Evolutionary conservation across 495 filamentous ascomycete genomes (phyloP), one percentile per base, ranked within the genome.

Genomic region (Talaromyces ruber): DNA sequence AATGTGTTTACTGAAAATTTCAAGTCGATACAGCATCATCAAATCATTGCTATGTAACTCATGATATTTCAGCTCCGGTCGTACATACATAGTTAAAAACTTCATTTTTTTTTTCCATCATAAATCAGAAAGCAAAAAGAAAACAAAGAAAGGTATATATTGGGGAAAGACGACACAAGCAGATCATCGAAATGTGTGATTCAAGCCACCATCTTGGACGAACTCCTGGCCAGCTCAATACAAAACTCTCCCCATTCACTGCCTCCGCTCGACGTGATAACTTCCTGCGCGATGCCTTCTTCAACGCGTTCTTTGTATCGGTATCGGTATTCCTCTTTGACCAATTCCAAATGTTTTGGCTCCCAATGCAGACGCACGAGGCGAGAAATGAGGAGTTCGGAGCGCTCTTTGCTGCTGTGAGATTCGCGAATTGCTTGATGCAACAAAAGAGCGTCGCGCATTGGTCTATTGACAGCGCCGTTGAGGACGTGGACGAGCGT

Each of bases 401-500:
- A 84, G 32, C 91, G 84, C 58, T 91, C 81, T 32, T 79, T 79
- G 65, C 89, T 88, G n/a, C 78, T 76, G 56, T 75, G 80, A 0
- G 80, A 78, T 65, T 85, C 81, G 9, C 82, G 83, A 39, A 97
- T 83, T 4, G 94, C 93, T 75, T 98, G 94, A 72, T 96, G 86
- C 30, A 98, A 80, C n/a, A 98, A 87, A 39, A 98, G 83, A 5
- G 93, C 91, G 71, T 98, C 94, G 58, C 94, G 93, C 64, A 96
- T 88, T 34, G 94, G 92, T 53, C 90, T 88, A 75, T 98, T 97
- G 74, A 97, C 93, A 45, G 93, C 87, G 68, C 95, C 94, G 74
- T 97, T 97, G 69, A 98, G 89, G 64, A 98, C 90, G 75, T 98
- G 94, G 12, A 93, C 91, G 24, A 98, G 85, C 21, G 94, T 85